Evolutionary conservation across 2,329 filamentous ascomycete species (phyloP), one percentile per base, ranked within the genome.

Genomic region (Aspergillus sclerotialis): DNA sequence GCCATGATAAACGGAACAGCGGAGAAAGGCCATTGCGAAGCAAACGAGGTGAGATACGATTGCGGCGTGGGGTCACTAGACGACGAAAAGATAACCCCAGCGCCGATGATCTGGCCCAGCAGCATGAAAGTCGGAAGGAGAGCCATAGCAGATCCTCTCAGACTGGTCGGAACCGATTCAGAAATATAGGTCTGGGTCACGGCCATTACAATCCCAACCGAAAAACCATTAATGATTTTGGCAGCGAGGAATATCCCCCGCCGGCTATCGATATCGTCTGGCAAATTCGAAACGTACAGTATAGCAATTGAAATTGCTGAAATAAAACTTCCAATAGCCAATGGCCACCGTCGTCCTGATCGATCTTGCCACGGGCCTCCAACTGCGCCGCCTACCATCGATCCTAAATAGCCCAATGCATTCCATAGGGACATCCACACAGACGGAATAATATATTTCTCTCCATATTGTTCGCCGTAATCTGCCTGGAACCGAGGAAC

Each of bases 61-160:
- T 36, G 25, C 10, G 35, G 2, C n/a, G 52, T 48, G 24, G 40
- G 15, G 10, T 44, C 40, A 18, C 50, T 35, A 8, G 58, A 38
- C 28, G 53, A 43, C n/a, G 50, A 51, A 35, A 58, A 68, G 14
- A 71, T 62, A 12, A 68, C 60, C 7, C 57, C 46, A 7, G 64
- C 58, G 1, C 69, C 70, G 7, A 70, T 55, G 11, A 73, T 52
- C 46, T 73, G 67, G 7, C 69, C 70, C 0, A 72, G 40, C 3
- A 72, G 56, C 12, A 63, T 69, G 45, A 73, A 70, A 3, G 65
- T 63, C 4, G 70, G 69, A 33, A 72, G 66, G 28, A 72, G 59
- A 1, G 69, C 67, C 46, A 73, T 62, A 3, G 65, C 58, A 0
- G 69, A 63, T 2, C 67, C 70, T 23, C 70, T 59, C 6, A 74